Evolutionary conservation across 345 rosid genomes (phyloP), one percentile per base, ranked within the genome.

Genomic region (Syzygium aromaticum): DNA sequence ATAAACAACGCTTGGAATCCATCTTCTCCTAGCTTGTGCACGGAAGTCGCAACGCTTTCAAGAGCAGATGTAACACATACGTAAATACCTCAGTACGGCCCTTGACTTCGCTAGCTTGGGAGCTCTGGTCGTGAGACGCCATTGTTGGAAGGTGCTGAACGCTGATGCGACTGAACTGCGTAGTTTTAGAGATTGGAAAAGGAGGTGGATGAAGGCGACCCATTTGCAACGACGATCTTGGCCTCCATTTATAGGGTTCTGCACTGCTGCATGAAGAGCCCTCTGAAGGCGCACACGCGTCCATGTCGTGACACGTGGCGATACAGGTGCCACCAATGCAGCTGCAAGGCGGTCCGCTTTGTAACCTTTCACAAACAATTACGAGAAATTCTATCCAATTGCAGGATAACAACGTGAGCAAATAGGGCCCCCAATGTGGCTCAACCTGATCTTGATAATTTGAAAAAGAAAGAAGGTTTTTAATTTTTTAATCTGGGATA

Each of bases 81-180:
- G 33, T 3, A 11, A 9, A 17, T 43, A 94, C 96, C 95, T 92
- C 88, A 64, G 95, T 80, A 87, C 90, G 92, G 90, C 95, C 95
- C 86, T 88, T 90, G 86, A 93, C 90, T 87, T 92, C 92, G 88
- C 98, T 94, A 19, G 97, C 95, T 84, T 57, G 85, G 92, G 86
- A 93, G 89, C 88, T 86, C 77, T 93, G 92, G 14, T 89, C 91
- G 78, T 89, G 89, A 53, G 98, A 93, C 61, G 95, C 96, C 98
- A 94, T 94, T 59, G 51, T 56, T 52, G 80, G 80, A 73, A 16
- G 80, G 46, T 73, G 78, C 46, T 33, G 46, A 67, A 33, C 30
- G 46, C 78, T 67, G 25, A 9, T 33, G 78, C 78, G 78, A 33
- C 25, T 17, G 23, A 67, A 67, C 78, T 3, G 25, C 11, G 49